phyloP scores from a whole-genome alignment of 352 stramenopile genomes.

The Phytophthora ohioensis region DNA sequence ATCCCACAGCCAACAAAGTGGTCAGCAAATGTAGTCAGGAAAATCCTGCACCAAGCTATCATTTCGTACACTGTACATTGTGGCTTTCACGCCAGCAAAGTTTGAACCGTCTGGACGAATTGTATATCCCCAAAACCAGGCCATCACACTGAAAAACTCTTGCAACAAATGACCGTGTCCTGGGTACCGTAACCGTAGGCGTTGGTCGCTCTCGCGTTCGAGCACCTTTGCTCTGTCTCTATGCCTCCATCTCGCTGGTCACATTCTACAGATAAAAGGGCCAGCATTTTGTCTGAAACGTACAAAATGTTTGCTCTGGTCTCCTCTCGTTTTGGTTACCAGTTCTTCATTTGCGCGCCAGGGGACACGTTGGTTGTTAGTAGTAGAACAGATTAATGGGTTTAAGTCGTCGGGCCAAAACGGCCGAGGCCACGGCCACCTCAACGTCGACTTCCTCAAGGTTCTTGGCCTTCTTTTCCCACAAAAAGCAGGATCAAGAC shows the following conservation, averaged over 20 bases:
- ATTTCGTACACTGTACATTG: neutral
- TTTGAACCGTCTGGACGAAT: too few species aligned
- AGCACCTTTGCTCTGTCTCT: constrained; percentile 6
- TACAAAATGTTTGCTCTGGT: neutral
- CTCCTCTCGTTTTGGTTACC: neutral
- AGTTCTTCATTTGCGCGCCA: constrained; percentile 14
- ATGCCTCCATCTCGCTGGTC: constrained; percentile 16
- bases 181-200: too few species aligned
- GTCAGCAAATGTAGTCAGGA: neutral
- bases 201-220: too few species aligned
- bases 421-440: constrained; percentile 13
- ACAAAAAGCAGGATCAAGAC: constrained; percentile 30
- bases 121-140: too few species aligned
- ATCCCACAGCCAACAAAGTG: neutral
- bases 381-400: constrained; percentile 24
- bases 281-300: constrained; percentile 17
- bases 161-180: too few species aligned
- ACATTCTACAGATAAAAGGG: constrained; percentile 24
- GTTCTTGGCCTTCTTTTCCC: constrained; percentile 46
- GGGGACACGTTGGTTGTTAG: constrained; percentile 1
- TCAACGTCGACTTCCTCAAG: constrained; percentile 25
- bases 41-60: too few species aligned
- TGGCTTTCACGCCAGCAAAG: too few species aligned
- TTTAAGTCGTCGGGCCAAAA: constrained; percentile 37
- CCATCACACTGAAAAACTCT: too few species aligned